Percentiles rank a stretch among this genome's conserved stretches.
Evolutionary conservation across 345 rosid species (phyloP).

Genomic region (Citrus cavaleriei): DNA sequence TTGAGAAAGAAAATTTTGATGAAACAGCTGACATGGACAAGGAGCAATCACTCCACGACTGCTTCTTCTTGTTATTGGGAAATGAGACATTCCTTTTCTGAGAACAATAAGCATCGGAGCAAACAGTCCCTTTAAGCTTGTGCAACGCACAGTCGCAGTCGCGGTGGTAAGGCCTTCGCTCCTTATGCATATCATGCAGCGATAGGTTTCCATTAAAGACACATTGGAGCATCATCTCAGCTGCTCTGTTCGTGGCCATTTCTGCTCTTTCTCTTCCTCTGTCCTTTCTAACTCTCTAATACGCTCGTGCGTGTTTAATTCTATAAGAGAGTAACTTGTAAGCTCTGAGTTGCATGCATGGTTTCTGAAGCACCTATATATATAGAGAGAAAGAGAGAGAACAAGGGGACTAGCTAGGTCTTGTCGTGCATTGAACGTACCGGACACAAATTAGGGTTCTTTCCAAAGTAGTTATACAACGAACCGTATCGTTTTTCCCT

Average conservation of each 20-base stretch:
- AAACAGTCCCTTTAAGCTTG: conserved; percentile 14
- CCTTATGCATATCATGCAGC: conserved; percentile 3
- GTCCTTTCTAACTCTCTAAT: too few species aligned
- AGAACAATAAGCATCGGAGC: conserved; percentile 2
- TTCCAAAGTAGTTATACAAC: not conserved
- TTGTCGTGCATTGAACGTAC: too few species aligned
- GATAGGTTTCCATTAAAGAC: conserved; percentile 17
- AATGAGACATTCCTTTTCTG: conserved; percentile 9
- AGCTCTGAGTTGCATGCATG: too few species aligned
- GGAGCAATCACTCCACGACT: not conserved
- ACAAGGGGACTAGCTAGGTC: too few species aligned
- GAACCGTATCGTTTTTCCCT: not conserved
- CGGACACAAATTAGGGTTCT: not conserved
- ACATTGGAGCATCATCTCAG: conserved; percentile 6
- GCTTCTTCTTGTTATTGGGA: conserved; percentile 1
- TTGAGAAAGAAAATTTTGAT: conserved; percentile 16
- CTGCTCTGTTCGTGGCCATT: conserved; percentile 3
- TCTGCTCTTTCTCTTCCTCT: too few species aligned
- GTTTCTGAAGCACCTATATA: too few species aligned
- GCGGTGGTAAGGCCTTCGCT: conserved; percentile 41
- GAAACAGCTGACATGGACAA: conserved; percentile 8
- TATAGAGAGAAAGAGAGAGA: too few species aligned
- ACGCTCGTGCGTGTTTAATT: too few species aligned
- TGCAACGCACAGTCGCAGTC: conserved; percentile 43
- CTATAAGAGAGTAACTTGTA: too few species aligned